phyloP scores from a whole-genome alignment of 2,329 filamentous ascomycete species.

The Phialophora expanda region DNA sequence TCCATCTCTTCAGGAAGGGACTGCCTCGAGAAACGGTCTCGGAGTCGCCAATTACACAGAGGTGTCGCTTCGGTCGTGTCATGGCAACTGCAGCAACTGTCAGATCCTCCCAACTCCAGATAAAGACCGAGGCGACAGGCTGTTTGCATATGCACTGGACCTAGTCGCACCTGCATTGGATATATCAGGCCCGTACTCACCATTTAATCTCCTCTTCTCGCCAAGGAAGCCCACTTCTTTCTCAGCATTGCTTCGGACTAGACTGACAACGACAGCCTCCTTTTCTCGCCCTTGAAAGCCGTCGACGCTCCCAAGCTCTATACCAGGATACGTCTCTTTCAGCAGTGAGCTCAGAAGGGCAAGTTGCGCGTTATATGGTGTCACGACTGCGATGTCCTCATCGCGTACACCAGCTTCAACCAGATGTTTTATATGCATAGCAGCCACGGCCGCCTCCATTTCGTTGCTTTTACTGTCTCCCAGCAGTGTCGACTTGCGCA shows the following conservation, averaged over 20 bases:
- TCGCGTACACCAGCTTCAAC: conserved; percentile 79
- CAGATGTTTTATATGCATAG: conserved; percentile 74
- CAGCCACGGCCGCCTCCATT: conserved; percentile 82
- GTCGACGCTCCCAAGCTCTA: conserved; percentile 96
- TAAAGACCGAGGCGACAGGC: conserved; percentile 39
- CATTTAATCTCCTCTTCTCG: conserved; percentile 90
- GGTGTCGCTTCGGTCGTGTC: conserved; percentile 88
- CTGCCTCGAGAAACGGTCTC: conserved; percentile 91
- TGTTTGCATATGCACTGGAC: conserved; percentile 9
- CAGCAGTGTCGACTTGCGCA: conserved; percentile 58
- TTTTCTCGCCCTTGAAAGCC: conserved; percentile 98
- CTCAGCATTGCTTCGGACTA: conserved; percentile 88
- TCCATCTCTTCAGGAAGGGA: conserved; percentile 85
- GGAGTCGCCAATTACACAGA: conserved; percentile 90
- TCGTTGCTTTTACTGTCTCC: conserved; percentile 89
- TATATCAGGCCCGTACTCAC: conserved; percentile 57
- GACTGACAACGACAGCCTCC: conserved; percentile 87
- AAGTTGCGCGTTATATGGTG: conserved; percentile 95
- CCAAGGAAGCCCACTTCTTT: conserved; percentile 90
- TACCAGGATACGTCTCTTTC: conserved; percentile 78
- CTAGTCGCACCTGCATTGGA: conserved; percentile 12
- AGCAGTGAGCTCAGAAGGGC: conserved; percentile 75
- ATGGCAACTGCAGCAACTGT: conserved; percentile 73
- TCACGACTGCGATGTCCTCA: conserved; percentile 89
- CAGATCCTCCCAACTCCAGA: conserved; percentile 19